Base-by-base conservation (phyloP, 1,284 basidiomycete genomes). In the Ustilago nuda region DNA sequence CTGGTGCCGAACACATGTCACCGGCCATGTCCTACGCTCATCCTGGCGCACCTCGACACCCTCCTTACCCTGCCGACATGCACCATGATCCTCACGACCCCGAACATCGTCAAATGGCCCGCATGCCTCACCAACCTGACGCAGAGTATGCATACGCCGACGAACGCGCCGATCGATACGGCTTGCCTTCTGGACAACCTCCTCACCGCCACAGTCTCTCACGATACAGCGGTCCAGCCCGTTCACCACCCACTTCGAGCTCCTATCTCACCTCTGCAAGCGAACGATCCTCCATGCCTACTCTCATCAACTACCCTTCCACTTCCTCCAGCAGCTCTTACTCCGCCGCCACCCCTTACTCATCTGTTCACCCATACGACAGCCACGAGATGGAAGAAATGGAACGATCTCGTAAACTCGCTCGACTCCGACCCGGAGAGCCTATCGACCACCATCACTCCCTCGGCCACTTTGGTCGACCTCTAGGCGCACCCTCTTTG, bases 251-350 rank as follows among this genome's bases (percentile, higher is more conserved):
- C 5, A 23, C 56, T 23, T 56, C 53, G 37, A 59, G 51, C 36
- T 60, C 73, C 30, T 71, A 71, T 43, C 39, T 68, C 27, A 66
- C 67, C 17, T 66, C 67, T 8, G 36, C 63, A 32, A 71, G 68
- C 56, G 73, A 76, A 32, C 58, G 73, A 0, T 75, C 72, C 17
- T 65, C 68, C 9, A 51, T 71, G 55, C 73, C 68, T 2, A 59
- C 64, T 0, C 36, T 71, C 17, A 58, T 51, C 39, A 67, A 48
- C 33, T 68, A 60, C 23, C 61, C 73, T 2, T 66, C 68, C 11
- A 66, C 73, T 3, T 59, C 73, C 2, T 61, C 61, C 1, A 41
- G 61, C 11, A 56, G 56, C 52, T 66, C 68, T 12, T 71, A 45
- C 43, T 45, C 51, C 39, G 43, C 54, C n/a, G 64, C 61, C 15